Percentiles rank a stretch among this genome's conserved stretches.
These are phyloP conservation scores for Boletus rufocinnamomeus DNA, from an alignment of 768 basidiomycete genomes.

Conservation along the genomic window DNA sequence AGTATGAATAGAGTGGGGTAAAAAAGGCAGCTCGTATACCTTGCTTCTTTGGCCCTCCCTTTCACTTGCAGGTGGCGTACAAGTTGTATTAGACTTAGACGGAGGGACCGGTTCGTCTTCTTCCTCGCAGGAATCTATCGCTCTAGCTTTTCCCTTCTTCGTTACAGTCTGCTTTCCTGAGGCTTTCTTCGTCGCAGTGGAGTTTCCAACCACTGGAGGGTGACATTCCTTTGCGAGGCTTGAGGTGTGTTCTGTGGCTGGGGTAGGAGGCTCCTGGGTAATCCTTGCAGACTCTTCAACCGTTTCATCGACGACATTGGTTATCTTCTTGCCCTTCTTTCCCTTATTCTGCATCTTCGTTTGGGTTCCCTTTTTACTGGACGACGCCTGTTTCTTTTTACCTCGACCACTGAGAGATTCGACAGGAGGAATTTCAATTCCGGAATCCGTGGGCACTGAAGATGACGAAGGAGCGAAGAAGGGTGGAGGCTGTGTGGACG, in stretches of 20 bases:
- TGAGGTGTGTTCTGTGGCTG: slow-evolving; percentile 2
- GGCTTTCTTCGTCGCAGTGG: slow-evolving; percentile 24
- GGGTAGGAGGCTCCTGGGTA: slow-evolving; percentile 1
- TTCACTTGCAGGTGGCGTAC: slow-evolving; percentile 1
- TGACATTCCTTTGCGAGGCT: not conserved
- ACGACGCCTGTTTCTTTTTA: slow-evolving; percentile 13
- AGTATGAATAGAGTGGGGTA: not conserved
- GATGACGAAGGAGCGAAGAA: slow-evolving; percentile 53
- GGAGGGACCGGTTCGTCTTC: slow-evolving; percentile 17
- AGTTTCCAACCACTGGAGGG: slow-evolving; percentile 1
- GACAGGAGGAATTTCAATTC: slow-evolving; percentile 29
- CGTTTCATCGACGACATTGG: slow-evolving; percentile 10
- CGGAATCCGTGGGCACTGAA: slow-evolving; percentile 27
- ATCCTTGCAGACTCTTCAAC: slow-evolving; percentile 6
- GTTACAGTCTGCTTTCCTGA: slow-evolving; percentile 11
- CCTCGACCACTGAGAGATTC: slow-evolving; percentile 6
- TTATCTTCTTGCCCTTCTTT: slow-evolving; percentile 31
- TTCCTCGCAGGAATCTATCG: slow-evolving; percentile 29
- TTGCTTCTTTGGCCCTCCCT: slow-evolving; percentile 16
- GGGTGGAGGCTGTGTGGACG: slow-evolving; percentile 39
- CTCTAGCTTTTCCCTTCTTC: slow-evolving; percentile 35
- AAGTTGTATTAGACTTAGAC: not conserved
- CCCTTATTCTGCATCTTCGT: slow-evolving; percentile 22
- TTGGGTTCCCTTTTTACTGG: slow-evolving; percentile 27
- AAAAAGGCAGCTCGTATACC: slow-evolving; percentile 8